Evolutionary conservation across 768 basidiomycete genomes (phyloP), one percentile per base, ranked within the genome.

Genomic region (Collybia sordida): DNA sequence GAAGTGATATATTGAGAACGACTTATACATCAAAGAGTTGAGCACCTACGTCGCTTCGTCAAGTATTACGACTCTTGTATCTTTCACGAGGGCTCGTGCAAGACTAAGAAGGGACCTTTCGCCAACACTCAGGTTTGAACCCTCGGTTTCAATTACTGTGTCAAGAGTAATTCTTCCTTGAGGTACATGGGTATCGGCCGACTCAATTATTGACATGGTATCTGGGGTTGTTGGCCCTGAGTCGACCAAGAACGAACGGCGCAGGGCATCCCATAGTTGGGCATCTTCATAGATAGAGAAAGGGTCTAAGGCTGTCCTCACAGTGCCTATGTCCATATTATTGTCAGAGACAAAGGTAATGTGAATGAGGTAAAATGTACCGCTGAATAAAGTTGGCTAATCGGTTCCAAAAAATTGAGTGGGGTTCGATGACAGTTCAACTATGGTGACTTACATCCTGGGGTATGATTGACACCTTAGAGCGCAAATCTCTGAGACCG

Each of bases 71-170:
- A 93, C 81, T 59, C 78, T 80, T 5, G 83, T 79, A 62, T 89
- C 80, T 55, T 88, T 85, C 14, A 92, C 90, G 12, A 93, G 70
- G 2, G 91, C 91, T 28, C 91, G 76, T 24, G 91, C 91, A 35
- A 93, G 73, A 22, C 85, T 87, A 17, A 93, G 81, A 19, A 93
- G 69, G 6, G 82, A 85, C 45, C 88, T 71, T 74, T 90, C 72
- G 17, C 85, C 85, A 14, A 88, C 82, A 38, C 84, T 86, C 53
- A 91, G 57, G 55, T 91, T 91, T 6, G 71, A 68, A 6, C 92
- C 92, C 60, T 91, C 91, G 28, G 82, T 78, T 36, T 90, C 90
- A 23, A 93, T 78, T 1, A 77, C 69, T n/a, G 82, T 84, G 59
- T 93, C 91, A 8, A 94, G 75, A 3, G 80, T 81, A 61, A 92